phyloP scores from a whole-genome alignment of 163 green algal genomes.

The Prototheca stagnorum region DNA sequence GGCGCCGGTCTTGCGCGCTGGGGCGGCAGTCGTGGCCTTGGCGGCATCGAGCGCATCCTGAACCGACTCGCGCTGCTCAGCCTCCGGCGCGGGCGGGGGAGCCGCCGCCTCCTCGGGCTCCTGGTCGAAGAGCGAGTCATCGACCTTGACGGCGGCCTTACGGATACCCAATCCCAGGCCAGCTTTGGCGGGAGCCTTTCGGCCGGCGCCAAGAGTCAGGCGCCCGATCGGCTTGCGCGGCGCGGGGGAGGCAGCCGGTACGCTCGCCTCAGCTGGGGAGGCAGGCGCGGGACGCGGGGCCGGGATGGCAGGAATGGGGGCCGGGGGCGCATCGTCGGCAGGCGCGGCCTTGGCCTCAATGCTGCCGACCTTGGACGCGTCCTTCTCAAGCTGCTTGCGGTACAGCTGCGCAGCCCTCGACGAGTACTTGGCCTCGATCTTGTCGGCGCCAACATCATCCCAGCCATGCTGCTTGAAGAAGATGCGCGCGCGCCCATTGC shows the following conservation, averaged over 20 bases:
- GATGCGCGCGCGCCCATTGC: constrained; percentile 69
- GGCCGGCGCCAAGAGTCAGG: constrained; percentile 1
- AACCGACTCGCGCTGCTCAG: too few relatives aligned
- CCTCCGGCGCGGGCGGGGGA: constrained; percentile 8
- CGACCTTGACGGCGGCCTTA: constrained; percentile 49
- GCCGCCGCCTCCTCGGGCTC: constrained; percentile 33
- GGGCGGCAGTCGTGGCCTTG: too few relatives aligned
- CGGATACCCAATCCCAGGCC: constrained; percentile 72
- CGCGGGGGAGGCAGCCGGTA: too few relatives aligned
- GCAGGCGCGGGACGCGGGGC: too few relatives aligned
- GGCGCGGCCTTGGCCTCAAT: constrained; percentile 3
- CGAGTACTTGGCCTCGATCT: constrained; percentile 95
- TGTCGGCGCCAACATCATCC: constrained; percentile 73
- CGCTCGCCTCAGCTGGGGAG: too few relatives aligned
- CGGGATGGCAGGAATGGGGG: too few relatives aligned
- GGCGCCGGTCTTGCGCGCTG: too few relatives aligned
- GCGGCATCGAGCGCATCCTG: too few relatives aligned
- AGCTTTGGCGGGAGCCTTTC: constrained; percentile 25
- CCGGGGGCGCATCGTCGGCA: constrained; percentile 4
- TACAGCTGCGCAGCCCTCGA: constrained; percentile 82
- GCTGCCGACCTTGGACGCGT: constrained; percentile 43
- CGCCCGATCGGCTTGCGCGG: too few relatives aligned
- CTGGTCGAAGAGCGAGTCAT: constrained; percentile 89
- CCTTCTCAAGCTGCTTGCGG: constrained; percentile 70
- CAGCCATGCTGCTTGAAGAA: constrained; percentile 99